Base-by-base conservation (phyloP, 495 filamentous ascomycete species). In the Baudoinia panamericana region DNA sequence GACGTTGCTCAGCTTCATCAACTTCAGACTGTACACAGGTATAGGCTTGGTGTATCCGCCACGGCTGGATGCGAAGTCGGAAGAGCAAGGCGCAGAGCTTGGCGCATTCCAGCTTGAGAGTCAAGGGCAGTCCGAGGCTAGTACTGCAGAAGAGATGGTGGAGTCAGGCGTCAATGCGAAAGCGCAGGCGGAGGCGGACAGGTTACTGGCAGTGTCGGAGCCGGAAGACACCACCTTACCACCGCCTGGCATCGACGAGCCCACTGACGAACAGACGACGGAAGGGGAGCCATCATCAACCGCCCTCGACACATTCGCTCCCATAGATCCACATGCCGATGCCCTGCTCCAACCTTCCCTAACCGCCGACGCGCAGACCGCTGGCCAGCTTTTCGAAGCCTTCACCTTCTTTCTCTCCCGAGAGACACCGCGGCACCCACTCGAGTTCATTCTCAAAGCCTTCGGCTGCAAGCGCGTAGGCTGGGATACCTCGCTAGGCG, bases 381-480 rank as follows among this genome's bases (percentile, higher is more conserved):
- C 70, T 0, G 66, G 76, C 25, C 65, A 75, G 12, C 73, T 97
- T 23, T 96, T 96, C 62, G 68, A 81, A 6, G 73, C 80, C 21
- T 88, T 81, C 59, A 92, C 83, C 19, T 79, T 97, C 62, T 97
- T 77, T 66, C 71, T 97, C 26, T 96, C 92, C 16, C 76, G 90
- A 48, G 90, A 97, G 61, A 86, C 87, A 1, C 90, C 90, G 16
- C 73, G 86, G 48, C 79, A 85, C 37, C 77, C 90, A 1, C 67
- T 97, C 5, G 90, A 97, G 60, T 94, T 97, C 57, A 75, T 97
- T 39, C 76, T 97, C 32, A 81, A 85, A 46, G 74, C 90, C 11
- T 96, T 95, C 48, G 90, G 92, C 40, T 95, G 90, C 69, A 93
- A 84, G 67, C 76, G 92, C 31, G 79, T 97, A 52, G 88, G 85